Conservation (phyloP, 2,329 filamentous ascomycete species). For the Apiospora malaysiana region DNA sequence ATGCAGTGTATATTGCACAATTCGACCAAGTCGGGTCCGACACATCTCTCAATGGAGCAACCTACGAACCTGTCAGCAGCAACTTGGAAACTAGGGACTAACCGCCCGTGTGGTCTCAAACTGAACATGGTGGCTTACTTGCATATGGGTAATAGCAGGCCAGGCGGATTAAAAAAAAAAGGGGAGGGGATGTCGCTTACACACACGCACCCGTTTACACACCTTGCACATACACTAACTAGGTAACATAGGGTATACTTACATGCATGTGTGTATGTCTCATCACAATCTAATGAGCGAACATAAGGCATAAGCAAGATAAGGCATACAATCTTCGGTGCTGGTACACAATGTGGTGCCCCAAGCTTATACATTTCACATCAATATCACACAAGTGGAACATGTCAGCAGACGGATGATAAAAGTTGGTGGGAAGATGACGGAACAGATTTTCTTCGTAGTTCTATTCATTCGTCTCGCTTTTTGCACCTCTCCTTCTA, state of each 20-base stretch:
- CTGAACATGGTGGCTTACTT: neutral
- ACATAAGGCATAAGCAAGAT: neutral
- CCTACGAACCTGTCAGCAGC: neutral
- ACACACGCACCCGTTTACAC: neutral
- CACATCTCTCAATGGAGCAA: neutral
- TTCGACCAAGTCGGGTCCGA: neutral
- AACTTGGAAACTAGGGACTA: neutral
- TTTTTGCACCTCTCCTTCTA: neutral
- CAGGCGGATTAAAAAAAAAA: neutral
- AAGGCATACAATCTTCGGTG: neutral
- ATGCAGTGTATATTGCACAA: conserved; percentile 18
- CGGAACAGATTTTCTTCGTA: neutral
- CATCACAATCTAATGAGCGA: neutral
- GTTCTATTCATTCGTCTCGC: conserved; percentile 5
- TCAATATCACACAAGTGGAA: neutral
- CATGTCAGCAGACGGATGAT: neutral
- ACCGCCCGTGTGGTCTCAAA: neutral
- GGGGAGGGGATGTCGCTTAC: neutral
- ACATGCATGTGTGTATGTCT: neutral
- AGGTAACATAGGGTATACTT: neutral
- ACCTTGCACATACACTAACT: neutral
- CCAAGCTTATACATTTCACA: neutral
- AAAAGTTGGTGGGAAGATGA: neutral
- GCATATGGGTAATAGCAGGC: neutral
- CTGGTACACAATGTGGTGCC: neutral